Base-by-base conservation (phyloP, 257 asterid genomes). In the Petunia secreta region DNA sequence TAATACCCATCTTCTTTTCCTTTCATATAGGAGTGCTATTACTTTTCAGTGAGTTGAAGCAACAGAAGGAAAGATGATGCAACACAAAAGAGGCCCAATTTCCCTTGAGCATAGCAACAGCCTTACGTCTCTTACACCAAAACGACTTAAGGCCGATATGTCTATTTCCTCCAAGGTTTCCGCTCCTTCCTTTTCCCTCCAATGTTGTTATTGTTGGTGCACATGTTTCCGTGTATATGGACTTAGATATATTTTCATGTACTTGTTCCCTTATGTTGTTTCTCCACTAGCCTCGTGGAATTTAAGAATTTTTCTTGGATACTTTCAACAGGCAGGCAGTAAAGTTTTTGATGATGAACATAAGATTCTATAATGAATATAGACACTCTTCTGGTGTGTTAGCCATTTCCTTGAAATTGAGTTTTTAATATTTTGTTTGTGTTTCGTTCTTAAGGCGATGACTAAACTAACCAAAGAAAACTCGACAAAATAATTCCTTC, bases 161-260 rank as follows among this genome's bases (percentile, higher is more conserved):
- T 85, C 94, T 37, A 83, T 90, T 83, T 88, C 96, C 44, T 80
- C 97, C 76, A 95, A 95, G 97, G 99, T 95, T 60, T 69, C 50
- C 83, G n/a, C 41, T 65, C 44, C 60, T 59, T 79, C 50, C 55
- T 41, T 69, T 66, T 79, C 14, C n/a, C 9, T 44, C 43, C 41
- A 7, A 59, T 75, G 68, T 69, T 81, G 4, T 59, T 78, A 46
- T 57, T 79, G 15, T 36, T 46, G 3, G 75, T 36, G 50, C 48
- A 73, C 36, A 10, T 46, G 44, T 71, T 34, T 0, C 25, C 0
- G 25, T 25, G 25, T 25, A 25, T 25, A 69, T 69, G 59, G 43
- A 46, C 41, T 8, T 2, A 9, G 40, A 69, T 46, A 69, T 69
- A 46, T 46, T 69, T 69, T 48, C 9, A 34, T 48, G 77, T 25